Evolutionary conservation across 192 early-diverging fungal genomes (phyloP), one percentile per base, ranked within the genome.

Genomic region (Backusella morwellensis): DNA sequence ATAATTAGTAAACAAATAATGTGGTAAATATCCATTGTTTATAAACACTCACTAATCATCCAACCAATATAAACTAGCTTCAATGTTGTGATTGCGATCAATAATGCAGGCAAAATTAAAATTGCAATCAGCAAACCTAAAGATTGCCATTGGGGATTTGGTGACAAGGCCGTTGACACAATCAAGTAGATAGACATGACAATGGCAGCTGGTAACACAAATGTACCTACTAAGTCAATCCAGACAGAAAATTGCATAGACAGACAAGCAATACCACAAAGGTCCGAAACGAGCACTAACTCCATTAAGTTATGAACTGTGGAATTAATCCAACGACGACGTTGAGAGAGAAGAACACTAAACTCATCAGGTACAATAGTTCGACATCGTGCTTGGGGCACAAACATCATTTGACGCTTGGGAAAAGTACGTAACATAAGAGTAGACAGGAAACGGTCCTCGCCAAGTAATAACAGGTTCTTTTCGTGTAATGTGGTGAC

Each of bases 291-390:
- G 14, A 93, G 78, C 36, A 97, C 90, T 11, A 97, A 81, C 83
- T 97, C 96, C 78, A 91, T 75, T 56, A 97, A 83, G 78, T 97
- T 97, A 78, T 97, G 95, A 41, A 97, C 88, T 0, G 95, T 97
- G 21, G 95, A 97, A 82, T 97, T 97, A 80, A 97, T 97, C 96
- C 96, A 97, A 42, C 96, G 89, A 50, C 97, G 88, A 50, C 97
- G 88, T 82, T 98, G 97, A 73, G 93, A 94, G 42, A 98, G 78
- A 41, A 98, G 87, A n/a, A 95, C 93, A 72, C 82, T 88, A 77
- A 94, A 96, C 35, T 86, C 82, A 82, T 93, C 92, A 1, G 95
- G 95, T 34, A 95, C 95, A 8, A 92, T 84, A 0, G 95, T 97
- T 81, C 91, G 89, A 80, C 95, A 97, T 32, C 86, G 81, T 1